A percentile compares a stretch with the other conserved stretches of the same genome.
phyloP scores from a whole-genome alignment of 2,329 filamentous ascomycete species.

The Cytospora mali region DNA sequence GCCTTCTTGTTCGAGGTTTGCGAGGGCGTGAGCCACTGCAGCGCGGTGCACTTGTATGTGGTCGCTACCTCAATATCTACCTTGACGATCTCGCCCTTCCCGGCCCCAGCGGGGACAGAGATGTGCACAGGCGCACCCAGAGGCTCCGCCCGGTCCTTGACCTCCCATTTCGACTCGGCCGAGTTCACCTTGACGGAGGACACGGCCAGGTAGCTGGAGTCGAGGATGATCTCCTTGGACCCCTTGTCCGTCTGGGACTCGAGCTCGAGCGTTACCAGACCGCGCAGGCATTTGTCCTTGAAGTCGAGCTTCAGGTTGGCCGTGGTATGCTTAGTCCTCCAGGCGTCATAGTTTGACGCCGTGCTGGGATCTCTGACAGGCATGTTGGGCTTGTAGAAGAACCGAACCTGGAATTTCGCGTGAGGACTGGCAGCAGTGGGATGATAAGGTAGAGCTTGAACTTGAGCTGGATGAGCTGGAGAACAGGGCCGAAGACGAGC shows the following conservation, averaged over 20 bases:
- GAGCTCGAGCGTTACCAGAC: conserved; percentile 75
- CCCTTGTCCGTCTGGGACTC: conserved; percentile 74
- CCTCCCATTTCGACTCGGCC: conserved; percentile 64
- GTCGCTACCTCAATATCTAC: conserved; percentile 74
- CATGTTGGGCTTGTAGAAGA: conserved; percentile 36
- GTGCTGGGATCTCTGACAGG: conserved; percentile 80
- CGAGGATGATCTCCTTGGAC: conserved; percentile 78
- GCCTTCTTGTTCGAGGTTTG: conserved; percentile 96
- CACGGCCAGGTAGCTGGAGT: conserved; percentile 83
- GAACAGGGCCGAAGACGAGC: conserved; percentile 3
- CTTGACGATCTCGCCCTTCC: conserved; percentile 55
- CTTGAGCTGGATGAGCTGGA: conserved; percentile 13
- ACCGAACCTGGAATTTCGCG: conserved; percentile 26
- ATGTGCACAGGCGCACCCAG: conserved; percentile 74
- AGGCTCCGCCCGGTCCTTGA: conserved; percentile 71
- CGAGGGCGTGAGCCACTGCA: conserved; percentile 92
- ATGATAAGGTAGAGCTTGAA: conserved; percentile 1
- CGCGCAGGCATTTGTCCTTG: conserved; percentile 72
- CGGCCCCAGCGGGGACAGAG: conserved; percentile 56
- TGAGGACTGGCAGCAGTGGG: conserved; percentile 5
- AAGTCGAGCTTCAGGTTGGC: conserved; percentile 86
- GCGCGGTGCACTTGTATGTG: conserved; percentile 83
- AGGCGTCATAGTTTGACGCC: conserved; percentile 86
- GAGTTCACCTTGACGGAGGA: conserved; percentile 69
- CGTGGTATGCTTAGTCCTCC: conserved; percentile 80